A percentile compares a stretch with the other conserved stretches of the same genome.
Conservation (phyloP, 2,329 filamentous ascomycete genomes). For the Karstenula rhodostoma region DNA sequence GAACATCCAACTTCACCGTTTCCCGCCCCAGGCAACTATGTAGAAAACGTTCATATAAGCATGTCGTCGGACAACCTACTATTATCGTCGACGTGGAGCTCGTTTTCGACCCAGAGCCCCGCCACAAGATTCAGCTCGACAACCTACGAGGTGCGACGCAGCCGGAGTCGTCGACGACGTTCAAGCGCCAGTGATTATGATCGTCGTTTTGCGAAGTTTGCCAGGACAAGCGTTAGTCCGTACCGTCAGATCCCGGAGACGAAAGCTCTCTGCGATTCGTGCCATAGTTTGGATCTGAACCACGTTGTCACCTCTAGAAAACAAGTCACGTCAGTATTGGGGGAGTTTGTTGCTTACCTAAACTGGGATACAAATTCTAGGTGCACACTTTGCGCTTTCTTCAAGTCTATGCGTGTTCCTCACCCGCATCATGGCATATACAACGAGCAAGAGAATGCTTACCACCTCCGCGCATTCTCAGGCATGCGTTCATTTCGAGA, state of each 20-base stretch:
- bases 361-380: background rate
- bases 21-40: background rate
- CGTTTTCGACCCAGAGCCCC: background rate
- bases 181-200: background rate
- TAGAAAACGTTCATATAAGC: background rate
- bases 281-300: background rate
- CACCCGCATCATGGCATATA: background rate
- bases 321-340: background rate
- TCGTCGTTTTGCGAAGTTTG: background rate
- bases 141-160: background rate
- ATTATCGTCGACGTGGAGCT: background rate
- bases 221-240: background rate
- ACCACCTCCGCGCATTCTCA: conserved; percentile 12
- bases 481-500: conserved; percentile 10
- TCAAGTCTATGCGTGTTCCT: conserved; percentile 1
- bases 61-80: background rate
- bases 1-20: background rate
- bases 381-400: conserved; percentile 5
- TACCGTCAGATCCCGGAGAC: background rate
- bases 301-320: background rate
- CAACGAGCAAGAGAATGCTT: conserved; percentile 1
- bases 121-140: background rate
- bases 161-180: background rate
- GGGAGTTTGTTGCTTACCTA: background rate
- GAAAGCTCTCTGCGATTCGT: background rate